These are phyloP conservation scores for Simmondsia chinensis DNA, from an alignment of 148 eudicot genomes.

Conservation along the genomic window DNA sequence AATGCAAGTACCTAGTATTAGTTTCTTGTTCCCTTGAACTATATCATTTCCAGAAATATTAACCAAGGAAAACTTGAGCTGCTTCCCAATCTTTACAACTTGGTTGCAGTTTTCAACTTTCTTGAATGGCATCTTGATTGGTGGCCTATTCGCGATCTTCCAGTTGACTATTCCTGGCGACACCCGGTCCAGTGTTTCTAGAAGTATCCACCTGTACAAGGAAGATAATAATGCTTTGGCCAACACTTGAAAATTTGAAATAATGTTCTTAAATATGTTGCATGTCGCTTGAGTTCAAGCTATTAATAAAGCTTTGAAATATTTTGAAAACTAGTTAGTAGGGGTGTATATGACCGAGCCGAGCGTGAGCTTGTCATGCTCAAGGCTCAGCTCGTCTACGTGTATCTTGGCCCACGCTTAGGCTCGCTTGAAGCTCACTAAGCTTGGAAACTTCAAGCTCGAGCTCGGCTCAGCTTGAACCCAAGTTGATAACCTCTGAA, in stretches of 20 bases:
- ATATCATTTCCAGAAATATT: slow-evolving; percentile 98
- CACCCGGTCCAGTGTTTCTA: slow-evolving; percentile 85
- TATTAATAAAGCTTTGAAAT: neutral
- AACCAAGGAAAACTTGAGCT: slow-evolving; percentile 92
- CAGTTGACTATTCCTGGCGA: slow-evolving; percentile 96
- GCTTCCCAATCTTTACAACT: slow-evolving; percentile 93
- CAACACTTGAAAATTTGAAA: neutral
- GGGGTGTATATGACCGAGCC: no score
- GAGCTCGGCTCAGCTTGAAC: no score
- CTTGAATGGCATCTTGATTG: slow-evolving; percentile 95
- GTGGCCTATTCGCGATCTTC: slow-evolving; percentile 91
- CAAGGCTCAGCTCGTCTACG: no score
- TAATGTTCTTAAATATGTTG: no score
- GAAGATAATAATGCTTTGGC: neutral
- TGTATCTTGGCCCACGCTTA: no score
- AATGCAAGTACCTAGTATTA: slow-evolving; percentile 66
- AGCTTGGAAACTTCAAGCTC: no score
- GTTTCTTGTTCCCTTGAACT: slow-evolving; percentile 95
- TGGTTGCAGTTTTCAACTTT: slow-evolving; percentile 99
- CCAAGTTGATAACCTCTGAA: no score
- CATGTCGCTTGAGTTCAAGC: no score
- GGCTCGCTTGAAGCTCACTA: no score
- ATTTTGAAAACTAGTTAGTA: no score
- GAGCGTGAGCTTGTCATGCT: no score
- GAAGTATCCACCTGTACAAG: slow-evolving; percentile 85